A percentile compares a stretch with the other conserved stretches of the same genome.
Evolutionary conservation across 129 eudicot species (phyloP).

Genomic region (Smallanthus sonchifolius): DNA sequence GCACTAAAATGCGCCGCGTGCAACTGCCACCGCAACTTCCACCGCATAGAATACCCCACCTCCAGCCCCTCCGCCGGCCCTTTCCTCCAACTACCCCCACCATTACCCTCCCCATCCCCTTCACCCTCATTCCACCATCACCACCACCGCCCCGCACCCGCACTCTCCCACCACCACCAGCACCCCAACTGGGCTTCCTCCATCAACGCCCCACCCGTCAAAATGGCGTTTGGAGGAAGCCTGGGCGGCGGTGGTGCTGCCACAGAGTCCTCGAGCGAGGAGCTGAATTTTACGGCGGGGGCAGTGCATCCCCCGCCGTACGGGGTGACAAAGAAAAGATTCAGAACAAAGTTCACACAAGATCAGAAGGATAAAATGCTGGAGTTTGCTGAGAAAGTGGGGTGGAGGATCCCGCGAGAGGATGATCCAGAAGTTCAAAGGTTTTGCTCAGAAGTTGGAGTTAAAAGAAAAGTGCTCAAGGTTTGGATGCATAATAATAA

Average conservation of each 20-base stretch:
- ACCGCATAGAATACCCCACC: constrained; percentile 58
- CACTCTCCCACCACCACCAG: constrained; percentile 23
- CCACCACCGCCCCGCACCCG: constrained; percentile 37
- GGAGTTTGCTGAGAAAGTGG: constrained; percentile 82
- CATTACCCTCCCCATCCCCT: constrained; percentile 49
- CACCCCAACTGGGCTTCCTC: constrained; percentile 52
- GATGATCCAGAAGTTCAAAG: constrained; percentile 78
- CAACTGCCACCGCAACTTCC: constrained; percentile 95
- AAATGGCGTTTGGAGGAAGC: constrained; percentile 55
- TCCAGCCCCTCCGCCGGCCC: constrained; percentile 34
- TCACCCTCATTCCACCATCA: constrained; percentile 38
- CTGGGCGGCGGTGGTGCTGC: constrained; percentile 24
- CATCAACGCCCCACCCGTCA: constrained; percentile 52
- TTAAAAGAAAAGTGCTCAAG: constrained; percentile 83
- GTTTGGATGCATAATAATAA: constrained; percentile 98
- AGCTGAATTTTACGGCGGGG: constrained; percentile 49
- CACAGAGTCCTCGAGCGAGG: constrained; percentile 76
- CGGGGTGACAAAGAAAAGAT: constrained; percentile 47
- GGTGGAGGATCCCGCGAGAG: constrained; percentile 90
- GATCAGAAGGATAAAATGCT: constrained; percentile 92
- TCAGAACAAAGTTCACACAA: constrained; percentile 63
- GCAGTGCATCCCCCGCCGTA: constrained; percentile 37
- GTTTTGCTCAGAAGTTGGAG: constrained; percentile 76
- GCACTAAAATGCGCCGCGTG: constrained; percentile 95
- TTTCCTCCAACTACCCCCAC: constrained; percentile 64